A percentile compares a stretch with the other conserved stretches of the same genome.
These are phyloP conservation scores for Coemansia sp. DNA, from an alignment of 192 early-diverging fungal genomes.

Conservation along the genomic window DNA sequence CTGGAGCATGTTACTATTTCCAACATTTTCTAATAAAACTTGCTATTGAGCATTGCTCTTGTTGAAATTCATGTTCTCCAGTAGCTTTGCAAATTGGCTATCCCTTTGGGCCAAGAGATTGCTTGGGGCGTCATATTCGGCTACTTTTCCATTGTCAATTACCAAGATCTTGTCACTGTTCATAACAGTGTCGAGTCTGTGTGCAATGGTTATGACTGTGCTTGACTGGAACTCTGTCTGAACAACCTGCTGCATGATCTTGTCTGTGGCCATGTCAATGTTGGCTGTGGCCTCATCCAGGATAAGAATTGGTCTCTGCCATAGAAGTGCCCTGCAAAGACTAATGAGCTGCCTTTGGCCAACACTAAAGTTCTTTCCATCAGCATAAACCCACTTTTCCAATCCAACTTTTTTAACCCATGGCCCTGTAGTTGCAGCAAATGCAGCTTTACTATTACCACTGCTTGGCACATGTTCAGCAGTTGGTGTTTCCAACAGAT, in stretches of 20 bases:
- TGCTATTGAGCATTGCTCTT: not conserved
- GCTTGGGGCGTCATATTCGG: conserved; percentile 1
- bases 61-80: conserved; percentile 1
- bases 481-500: not conserved
- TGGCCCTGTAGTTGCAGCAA: not conserved
- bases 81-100: not conserved
- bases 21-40: no score
- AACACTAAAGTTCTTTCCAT: conserved; percentile 13
- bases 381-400: conserved; percentile 1
- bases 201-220: conserved; percentile 61
- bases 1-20: no score
- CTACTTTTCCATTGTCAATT: conserved; percentile 43
- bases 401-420: not conserved
- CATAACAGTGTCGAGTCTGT: conserved; percentile 64
- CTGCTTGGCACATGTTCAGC: not conserved
- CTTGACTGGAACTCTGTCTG: conserved; percentile 45
- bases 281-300: conserved; percentile 66
- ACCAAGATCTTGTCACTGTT: conserved; percentile 68
- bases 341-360: conserved; percentile 62
- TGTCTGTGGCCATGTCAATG: conserved; percentile 41
- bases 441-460: not conserved
- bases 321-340: conserved; percentile 56
- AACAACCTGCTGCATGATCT: conserved; percentile 14
- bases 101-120: conserved; percentile 1
- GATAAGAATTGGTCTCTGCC: conserved; percentile 51